Evolutionary conservation across 2,329 filamentous ascomycete species (phyloP), one percentile per base, ranked within the genome.

Genomic region (Fusarium sacchari): DNA sequence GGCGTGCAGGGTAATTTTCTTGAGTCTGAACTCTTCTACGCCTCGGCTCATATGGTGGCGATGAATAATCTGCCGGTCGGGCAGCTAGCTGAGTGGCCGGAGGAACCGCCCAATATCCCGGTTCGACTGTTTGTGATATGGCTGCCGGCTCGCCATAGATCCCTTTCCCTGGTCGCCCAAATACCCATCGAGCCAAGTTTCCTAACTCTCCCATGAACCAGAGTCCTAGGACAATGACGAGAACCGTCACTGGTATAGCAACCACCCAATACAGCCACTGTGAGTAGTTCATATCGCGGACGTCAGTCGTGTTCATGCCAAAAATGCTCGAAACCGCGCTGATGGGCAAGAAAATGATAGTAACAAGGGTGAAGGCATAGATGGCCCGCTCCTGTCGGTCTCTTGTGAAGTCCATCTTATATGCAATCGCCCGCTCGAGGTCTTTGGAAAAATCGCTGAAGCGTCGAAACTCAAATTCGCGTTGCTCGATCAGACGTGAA

Each of bases 301-400:
- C 80, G 72, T 88, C 87, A 55, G 78, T 79, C 8, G 86, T 86
- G 76, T 88, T 88, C 85, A 88, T 88, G 60, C 87, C 86, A 71
- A 88, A 86, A 63, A 87, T 83, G 74, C 83, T 85, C 17, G 85
- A 83, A 7, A 87, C 81, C 34, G 84, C 80, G 56, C 82, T 83
- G 12, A 87, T 80, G 1, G 86, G 86, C 18, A 88, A 76, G 70
- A 87, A 88, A 49, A 88, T 76, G 64, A 86, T 82, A 10, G 86
- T 87, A 15, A 86, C 84, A 55, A 87, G 81, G 9, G 86, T 87
- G 64, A 88, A 87, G 44, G 83, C 84, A 67, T 86, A 86, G 56
- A 87, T 84, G 52, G 85, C 84, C 42, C 83, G 82, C 61, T 86
- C 85, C 60, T 87, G 84, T 22, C 83, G 79, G 73, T 85, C 84